Conservation (phyloP, 805 yeast species). For the Maudiozyma pseudohumilis region DNA sequence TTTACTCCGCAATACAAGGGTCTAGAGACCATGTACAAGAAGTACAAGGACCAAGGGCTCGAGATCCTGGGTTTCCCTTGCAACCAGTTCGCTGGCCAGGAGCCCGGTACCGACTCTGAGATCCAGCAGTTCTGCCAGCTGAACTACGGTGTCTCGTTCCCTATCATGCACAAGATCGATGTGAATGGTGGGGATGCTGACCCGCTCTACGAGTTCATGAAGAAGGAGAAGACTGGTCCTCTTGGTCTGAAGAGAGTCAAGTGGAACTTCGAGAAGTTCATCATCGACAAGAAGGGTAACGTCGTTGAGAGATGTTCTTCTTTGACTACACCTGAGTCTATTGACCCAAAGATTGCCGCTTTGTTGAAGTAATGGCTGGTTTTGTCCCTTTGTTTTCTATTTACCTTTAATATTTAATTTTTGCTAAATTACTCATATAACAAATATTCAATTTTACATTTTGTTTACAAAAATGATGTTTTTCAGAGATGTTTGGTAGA, state of each 20-base stretch:
- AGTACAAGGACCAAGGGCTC: constrained; percentile 54
- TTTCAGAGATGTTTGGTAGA: too few relatives aligned
- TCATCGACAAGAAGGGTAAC: constrained; percentile 43
- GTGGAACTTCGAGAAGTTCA: constrained; percentile 76
- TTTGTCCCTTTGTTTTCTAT: background rate
- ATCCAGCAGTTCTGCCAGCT: constrained; percentile 64
- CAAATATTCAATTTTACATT: background rate
- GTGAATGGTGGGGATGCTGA: constrained; percentile 80
- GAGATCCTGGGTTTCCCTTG: constrained; percentile 80
- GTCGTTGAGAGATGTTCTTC: constrained; percentile 59
- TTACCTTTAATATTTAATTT: background rate
- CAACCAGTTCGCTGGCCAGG: constrained; percentile 79
- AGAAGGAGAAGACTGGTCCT: constrained; percentile 50
- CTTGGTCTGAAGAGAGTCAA: constrained; percentile 66
- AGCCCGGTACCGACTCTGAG: constrained; percentile 61
- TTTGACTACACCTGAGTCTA: constrained; percentile 51
- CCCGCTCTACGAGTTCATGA: constrained; percentile 72
- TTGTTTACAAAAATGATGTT: background rate
- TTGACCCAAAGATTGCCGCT: constrained; percentile 51
- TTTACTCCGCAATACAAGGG: constrained; percentile 72
- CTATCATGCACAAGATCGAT: constrained; percentile 74
- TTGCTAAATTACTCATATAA: background rate
- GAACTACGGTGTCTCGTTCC: constrained; percentile 89
- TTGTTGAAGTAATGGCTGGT: constrained; percentile 33
- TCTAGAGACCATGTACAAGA: constrained; percentile 56